Conservation (phyloP, 352 stramenopile species). For the Pythium grandisporangium region DNA sequence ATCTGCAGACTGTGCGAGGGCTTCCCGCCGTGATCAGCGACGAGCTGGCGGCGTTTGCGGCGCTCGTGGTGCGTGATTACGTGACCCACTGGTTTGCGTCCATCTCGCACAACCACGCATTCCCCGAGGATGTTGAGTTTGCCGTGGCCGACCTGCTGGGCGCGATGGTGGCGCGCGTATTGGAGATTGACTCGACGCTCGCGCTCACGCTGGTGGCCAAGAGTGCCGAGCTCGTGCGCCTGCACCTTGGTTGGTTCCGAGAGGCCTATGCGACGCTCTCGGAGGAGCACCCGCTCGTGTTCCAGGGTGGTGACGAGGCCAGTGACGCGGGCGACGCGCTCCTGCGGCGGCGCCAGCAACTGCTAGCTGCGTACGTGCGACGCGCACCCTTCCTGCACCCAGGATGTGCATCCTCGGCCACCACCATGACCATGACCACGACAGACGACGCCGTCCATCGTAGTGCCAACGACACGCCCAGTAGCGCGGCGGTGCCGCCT, state of each 20-base stretch:
- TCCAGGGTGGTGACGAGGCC: too few relatives aligned
- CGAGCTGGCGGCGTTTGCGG: constrained; percentile 43
- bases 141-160: constrained; percentile 54
- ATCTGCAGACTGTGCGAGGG: constrained; percentile 48
- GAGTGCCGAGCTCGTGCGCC: constrained; percentile 46
- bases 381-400: constrained; percentile 56
- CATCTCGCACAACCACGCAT: constrained; percentile 59
- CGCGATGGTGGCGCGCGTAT: constrained; percentile 35
- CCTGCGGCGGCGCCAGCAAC: constrained; percentile 42
- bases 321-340: constrained; percentile 43
- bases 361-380: constrained; percentile 44
- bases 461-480: constrained; percentile 12
- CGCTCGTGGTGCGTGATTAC: constrained; percentile 47
- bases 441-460: background rate
- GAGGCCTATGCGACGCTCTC: constrained; percentile 60
- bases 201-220: constrained; percentile 54
- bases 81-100: constrained; percentile 55
- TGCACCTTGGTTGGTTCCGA: constrained; percentile 75
- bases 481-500: too few relatives aligned
- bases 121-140: constrained; percentile 55
- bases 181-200: constrained; percentile 63
- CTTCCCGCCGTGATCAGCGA: constrained; percentile 49
- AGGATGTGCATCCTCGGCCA: constrained; percentile 24
- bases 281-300: constrained; percentile 45
- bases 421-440: constrained; percentile 1